A percentile compares a stretch with the other conserved stretches of the same genome.
phyloP scores from a whole-genome alignment of 148 eudicot genomes.

The Hydrangea macrophylla region DNA sequence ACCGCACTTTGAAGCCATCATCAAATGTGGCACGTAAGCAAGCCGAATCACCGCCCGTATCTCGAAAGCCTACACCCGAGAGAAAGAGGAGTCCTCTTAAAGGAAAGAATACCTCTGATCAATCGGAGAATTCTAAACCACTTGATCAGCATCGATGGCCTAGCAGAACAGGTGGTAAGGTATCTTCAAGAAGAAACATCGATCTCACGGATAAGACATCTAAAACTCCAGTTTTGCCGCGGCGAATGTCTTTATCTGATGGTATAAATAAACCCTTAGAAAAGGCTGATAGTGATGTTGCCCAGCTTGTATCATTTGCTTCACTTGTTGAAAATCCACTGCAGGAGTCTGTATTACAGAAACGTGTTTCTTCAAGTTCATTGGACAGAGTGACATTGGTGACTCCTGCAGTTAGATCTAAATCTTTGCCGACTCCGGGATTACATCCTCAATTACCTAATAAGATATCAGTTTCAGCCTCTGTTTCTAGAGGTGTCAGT shows the following conservation, averaged over 20 bases:
- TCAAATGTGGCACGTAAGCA: conserved; percentile 59
- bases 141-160: conserved; percentile 88
- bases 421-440: conserved; percentile 40
- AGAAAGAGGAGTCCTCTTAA: conserved; percentile 77
- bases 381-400: conserved; percentile 39
- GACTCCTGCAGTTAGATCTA: conserved; percentile 42
- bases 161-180: conserved; percentile 57
- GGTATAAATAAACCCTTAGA: conserved; percentile 47
- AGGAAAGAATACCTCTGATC: conserved; percentile 62
- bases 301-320: conserved; percentile 31
- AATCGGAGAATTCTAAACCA: conserved; percentile 82
- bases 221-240: conserved; percentile 29
- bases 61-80: conserved; percentile 76
- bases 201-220: conserved; percentile 43
- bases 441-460: conserved; percentile 64
- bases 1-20: conserved; percentile 71
- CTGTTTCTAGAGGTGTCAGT: conserved; percentile 45
- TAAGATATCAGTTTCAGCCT: conserved; percentile 29
- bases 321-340: conserved; percentile 43
- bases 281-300: conserved; percentile 49
- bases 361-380: conserved; percentile 31
- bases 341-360: conserved; percentile 31
- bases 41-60: conserved; percentile 34
- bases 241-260: conserved; percentile 66
- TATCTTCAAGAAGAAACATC: conserved; percentile 40